Conservation (phyloP, 371 early-diverging fungal genomes). For the Sporodiniella umbellata region DNA sequence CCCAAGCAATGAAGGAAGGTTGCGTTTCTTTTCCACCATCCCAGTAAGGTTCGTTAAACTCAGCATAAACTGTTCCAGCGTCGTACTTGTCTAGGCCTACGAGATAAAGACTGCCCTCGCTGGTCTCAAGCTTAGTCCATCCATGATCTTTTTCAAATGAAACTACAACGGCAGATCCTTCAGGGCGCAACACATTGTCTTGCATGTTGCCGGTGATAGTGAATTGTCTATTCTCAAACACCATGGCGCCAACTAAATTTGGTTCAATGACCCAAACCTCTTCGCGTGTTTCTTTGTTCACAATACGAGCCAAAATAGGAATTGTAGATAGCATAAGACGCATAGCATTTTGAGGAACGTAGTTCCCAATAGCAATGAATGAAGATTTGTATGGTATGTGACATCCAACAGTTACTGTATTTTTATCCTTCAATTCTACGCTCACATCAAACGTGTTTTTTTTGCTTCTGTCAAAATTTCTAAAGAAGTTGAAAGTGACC, state of each 20-base stretch:
- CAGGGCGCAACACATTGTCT: slow-evolving; percentile 26
- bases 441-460: slow-evolving; percentile 46
- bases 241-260: slow-evolving; percentile 54
- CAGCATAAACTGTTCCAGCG: slow-evolving; percentile 53
- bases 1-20: slow-evolving; percentile 46
- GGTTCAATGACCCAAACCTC: slow-evolving; percentile 73
- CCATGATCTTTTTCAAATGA: slow-evolving; percentile 48
- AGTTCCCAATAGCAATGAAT: slow-evolving; percentile 68
- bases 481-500: slow-evolving; percentile 62
- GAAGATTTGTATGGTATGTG: slow-evolving; percentile 61
- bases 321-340: slow-evolving; percentile 59
- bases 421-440: slow-evolving; percentile 19
- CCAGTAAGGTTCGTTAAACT: slow-evolving; percentile 59
- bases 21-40: slow-evolving; percentile 21
- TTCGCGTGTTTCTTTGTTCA: slow-evolving; percentile 18
- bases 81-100: slow-evolving; percentile 41
- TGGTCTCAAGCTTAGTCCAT: slow-evolving; percentile 43
- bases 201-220: slow-evolving; percentile 40
- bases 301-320: slow-evolving; percentile 60
- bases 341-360: slow-evolving; percentile 50
- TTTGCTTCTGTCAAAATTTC: slow-evolving; percentile 63
- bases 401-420: slow-evolving; percentile 39
- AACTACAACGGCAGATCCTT: slow-evolving; percentile 40
- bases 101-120: slow-evolving; percentile 37
- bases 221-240: slow-evolving; percentile 55